phyloP scores from a whole-genome alignment of 768 basidiomycete species.

The Steccherinum ochraceum region DNA sequence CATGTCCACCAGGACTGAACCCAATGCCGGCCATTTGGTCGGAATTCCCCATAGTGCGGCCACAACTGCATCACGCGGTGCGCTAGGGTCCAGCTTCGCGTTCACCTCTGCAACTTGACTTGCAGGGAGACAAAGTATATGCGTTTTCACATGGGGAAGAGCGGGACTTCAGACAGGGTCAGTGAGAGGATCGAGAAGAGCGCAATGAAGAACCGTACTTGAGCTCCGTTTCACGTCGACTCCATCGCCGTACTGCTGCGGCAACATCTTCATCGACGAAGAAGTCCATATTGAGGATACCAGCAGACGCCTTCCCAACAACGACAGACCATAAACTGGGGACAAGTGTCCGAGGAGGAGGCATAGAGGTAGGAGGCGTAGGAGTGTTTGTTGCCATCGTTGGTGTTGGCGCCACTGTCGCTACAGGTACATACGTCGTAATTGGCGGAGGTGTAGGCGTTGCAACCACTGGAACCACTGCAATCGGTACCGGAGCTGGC shows the following conservation, averaged over 20 bases:
- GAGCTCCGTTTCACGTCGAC: conserved; percentile 1
- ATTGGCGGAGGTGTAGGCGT: too few species aligned
- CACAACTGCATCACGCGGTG: conserved; percentile 9
- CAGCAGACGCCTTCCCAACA: conserved; percentile 5
- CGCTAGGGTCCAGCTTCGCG: conserved; percentile 1
- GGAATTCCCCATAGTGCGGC: conserved; percentile 10
- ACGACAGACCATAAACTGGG: conserved; percentile 14
- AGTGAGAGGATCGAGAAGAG: too few species aligned
- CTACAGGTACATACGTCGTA: too few species aligned
- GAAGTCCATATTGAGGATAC: conserved; percentile 10
- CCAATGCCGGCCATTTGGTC: conserved; percentile 13
- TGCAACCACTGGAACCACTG: too few species aligned
- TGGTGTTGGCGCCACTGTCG: too few species aligned
- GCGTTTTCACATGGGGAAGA: background rate
- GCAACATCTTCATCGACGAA: conserved; percentile 13
- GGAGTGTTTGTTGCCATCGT: too few species aligned
- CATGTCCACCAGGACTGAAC: conserved; percentile 12
- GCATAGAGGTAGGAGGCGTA: too few species aligned
- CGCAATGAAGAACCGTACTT: conserved; percentile 4
- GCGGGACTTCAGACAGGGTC: too few species aligned
- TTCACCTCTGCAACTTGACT: conserved; percentile 7
- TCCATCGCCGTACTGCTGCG: conserved; percentile 11
- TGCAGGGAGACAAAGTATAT: conserved; percentile 15
- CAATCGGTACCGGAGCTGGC: too few species aligned
- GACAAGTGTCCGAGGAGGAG: background rate